These are phyloP conservation scores for Gaillardinia entomophila DNA, from an alignment of 805 yeast genomes.

Conservation along the genomic window DNA sequence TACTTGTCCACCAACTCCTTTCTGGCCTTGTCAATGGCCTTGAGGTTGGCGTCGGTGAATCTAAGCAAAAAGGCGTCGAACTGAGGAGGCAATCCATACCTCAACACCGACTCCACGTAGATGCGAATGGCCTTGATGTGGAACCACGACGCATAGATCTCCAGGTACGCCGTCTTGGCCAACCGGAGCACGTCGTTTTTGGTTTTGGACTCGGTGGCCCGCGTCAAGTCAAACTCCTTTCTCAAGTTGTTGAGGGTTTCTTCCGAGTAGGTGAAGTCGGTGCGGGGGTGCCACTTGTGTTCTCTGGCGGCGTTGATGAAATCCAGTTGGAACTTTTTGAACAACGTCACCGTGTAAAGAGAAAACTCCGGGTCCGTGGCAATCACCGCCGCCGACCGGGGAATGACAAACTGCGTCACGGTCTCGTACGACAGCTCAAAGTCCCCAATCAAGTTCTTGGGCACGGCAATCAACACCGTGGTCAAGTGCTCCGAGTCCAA, in stretches of 20 bases:
- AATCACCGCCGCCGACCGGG: conserved; percentile 74
- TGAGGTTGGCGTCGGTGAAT: conserved; percentile 32
- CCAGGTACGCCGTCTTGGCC: conserved; percentile 85
- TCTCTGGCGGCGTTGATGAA: conserved; percentile 74
- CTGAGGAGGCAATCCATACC: conserved; percentile 96
- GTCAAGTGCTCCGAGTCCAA: conserved; percentile 79
- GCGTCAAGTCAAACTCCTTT: conserved; percentile 72
- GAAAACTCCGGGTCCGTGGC: conserved; percentile 68
- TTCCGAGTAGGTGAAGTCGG: conserved; percentile 80
- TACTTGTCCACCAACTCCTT: conserved; percentile 65
- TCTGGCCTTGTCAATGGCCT: conserved; percentile 52
- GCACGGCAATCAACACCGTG: conserved; percentile 86
- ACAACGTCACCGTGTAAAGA: conserved; percentile 74
- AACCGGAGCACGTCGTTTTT: conserved; percentile 76
- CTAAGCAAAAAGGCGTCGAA: conserved; percentile 53
- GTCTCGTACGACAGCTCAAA: conserved; percentile 74
- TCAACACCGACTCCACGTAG: conserved; percentile 87
- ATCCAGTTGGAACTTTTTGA: conserved; percentile 71
- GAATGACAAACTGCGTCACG: conserved; percentile 76
- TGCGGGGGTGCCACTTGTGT: conserved; percentile 81
- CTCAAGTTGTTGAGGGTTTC: conserved; percentile 65
- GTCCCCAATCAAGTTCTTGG: conserved; percentile 53
- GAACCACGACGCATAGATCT: conserved; percentile 79
- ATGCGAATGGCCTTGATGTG: conserved; percentile 84
- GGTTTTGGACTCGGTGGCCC: conserved; percentile 65